phyloP scores from a whole-genome alignment of 2,329 filamentous ascomycete species.

The Talaromyces pinophilus region DNA sequence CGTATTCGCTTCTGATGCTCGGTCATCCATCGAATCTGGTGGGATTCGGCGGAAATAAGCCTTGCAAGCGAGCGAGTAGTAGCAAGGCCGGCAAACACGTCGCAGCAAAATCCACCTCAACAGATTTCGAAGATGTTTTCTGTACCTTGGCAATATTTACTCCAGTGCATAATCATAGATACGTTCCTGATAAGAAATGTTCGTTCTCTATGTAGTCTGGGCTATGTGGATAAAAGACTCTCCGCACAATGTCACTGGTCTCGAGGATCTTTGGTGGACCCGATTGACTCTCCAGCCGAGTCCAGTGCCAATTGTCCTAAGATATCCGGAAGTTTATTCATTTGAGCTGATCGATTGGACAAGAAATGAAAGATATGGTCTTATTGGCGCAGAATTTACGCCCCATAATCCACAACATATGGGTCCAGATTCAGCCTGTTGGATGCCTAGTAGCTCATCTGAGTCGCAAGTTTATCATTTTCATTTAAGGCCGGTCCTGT shows the following conservation, averaged over 20 bases:
- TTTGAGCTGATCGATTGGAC: not conserved
- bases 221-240: not conserved
- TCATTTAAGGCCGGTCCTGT: not conserved
- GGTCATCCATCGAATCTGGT: not conserved
- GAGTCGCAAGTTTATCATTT: not conserved
- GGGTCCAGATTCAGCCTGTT: not conserved
- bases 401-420: not conserved
- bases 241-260: not conserved
- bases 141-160: not conserved
- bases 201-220: not conserved
- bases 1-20: not conserved
- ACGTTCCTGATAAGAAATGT: not conserved
- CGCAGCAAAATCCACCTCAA: not conserved
- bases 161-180: not conserved
- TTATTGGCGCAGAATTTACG: not conserved
- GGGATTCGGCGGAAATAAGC: not conserved
- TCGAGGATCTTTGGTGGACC: not conserved
- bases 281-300: not conserved
- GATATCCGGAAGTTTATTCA: not conserved
- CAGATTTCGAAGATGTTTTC: not conserved
- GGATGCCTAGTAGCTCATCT: not conserved
- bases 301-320: not conserved
- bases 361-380: not conserved
- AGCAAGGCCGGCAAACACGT: not conserved
- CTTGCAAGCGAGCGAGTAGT: not conserved